Evolutionary conservation across 2,329 filamentous ascomycete species (phyloP).

Genomic region (Passalora sequoiae): DNA sequence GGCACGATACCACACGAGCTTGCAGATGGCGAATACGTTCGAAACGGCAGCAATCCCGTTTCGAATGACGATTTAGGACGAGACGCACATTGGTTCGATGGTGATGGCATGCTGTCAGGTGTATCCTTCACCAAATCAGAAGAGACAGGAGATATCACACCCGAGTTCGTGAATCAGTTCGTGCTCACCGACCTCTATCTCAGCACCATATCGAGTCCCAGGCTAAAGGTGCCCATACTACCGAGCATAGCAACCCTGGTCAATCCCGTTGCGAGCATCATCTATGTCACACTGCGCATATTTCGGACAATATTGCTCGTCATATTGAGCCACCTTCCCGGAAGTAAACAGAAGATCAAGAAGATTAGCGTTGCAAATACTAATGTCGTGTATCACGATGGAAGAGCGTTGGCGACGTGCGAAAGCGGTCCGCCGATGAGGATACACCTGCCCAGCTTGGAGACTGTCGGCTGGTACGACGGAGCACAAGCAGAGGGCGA

Average conservation of each 20-base stretch:
- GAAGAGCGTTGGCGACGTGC: conserved; percentile 62
- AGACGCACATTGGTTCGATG: conserved; percentile 69
- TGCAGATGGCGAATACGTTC: conserved; percentile 63
- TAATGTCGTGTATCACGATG: conserved; percentile 61
- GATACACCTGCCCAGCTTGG: conserved; percentile 57
- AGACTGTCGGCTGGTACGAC: conserved; percentile 68
- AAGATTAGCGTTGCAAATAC: conserved; percentile 69
- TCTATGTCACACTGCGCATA: conserved; percentile 49
- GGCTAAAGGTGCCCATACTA: conserved; percentile 53
- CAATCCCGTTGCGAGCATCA: conserved; percentile 51
- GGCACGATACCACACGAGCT: conserved; percentile 61
- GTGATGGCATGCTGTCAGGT: conserved; percentile 68
- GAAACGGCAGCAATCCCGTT: conserved; percentile 66
- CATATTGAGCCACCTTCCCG: conserved; percentile 53
- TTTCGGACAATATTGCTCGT: conserved; percentile 55
- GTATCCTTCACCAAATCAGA: conserved; percentile 53
- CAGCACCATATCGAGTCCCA: conserved; percentile 46
- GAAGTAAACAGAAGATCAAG: conserved; percentile 54
- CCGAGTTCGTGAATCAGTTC: conserved; percentile 65
- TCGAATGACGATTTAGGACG: conserved; percentile 56
- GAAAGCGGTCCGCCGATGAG: conserved; percentile 67
- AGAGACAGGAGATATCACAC: conserved; percentile 42
- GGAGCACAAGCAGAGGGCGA: conserved; percentile 53
- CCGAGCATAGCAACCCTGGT: conserved; percentile 64
- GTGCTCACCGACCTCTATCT: conserved; percentile 63